Evolutionary conservation across 2,329 filamentous ascomycete genomes (phyloP).

Genomic region (Colletotrichum sp.): DNA sequence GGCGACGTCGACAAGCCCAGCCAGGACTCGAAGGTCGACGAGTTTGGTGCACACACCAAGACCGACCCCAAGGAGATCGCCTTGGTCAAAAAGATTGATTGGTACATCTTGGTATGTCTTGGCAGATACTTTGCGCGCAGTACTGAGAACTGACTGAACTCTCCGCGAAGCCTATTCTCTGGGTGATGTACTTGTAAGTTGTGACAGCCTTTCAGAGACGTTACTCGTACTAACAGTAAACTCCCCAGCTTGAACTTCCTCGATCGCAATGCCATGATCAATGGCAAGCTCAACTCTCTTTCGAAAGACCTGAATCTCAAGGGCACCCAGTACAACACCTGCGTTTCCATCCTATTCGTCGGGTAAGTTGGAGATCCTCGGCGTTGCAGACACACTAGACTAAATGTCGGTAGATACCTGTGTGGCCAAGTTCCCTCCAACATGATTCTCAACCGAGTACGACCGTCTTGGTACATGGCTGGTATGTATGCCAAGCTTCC

Average conservation of each 20-base stretch:
- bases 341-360: constrained; percentile 23
- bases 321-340: constrained; percentile 34
- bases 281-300: constrained; percentile 31
- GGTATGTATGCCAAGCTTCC: not conserved
- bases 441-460: constrained; percentile 36
- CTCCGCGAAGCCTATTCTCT: constrained; percentile 13
- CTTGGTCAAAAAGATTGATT: constrained; percentile 39
- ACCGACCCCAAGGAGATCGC: constrained; percentile 42
- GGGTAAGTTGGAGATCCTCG: not conserved
- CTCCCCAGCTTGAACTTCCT: constrained; percentile 24
- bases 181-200: constrained; percentile 24
- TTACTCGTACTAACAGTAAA: not conserved
- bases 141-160: not conserved
- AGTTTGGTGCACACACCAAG: constrained; percentile 43
- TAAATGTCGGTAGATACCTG: constrained; percentile 6
- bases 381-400: not conserved
- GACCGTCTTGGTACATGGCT: constrained; percentile 24
- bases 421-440: constrained; percentile 32
- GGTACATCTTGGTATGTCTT: constrained; percentile 33
- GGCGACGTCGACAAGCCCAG: constrained; percentile 20
- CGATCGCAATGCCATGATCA: constrained; percentile 34
- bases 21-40: constrained; percentile 29
- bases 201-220: not conserved
- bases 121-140: not conserved
- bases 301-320: constrained; percentile 30